Base-by-base conservation (phyloP, 2,329 filamentous ascomycete genomes). In the Cladosporium sp. region DNA sequence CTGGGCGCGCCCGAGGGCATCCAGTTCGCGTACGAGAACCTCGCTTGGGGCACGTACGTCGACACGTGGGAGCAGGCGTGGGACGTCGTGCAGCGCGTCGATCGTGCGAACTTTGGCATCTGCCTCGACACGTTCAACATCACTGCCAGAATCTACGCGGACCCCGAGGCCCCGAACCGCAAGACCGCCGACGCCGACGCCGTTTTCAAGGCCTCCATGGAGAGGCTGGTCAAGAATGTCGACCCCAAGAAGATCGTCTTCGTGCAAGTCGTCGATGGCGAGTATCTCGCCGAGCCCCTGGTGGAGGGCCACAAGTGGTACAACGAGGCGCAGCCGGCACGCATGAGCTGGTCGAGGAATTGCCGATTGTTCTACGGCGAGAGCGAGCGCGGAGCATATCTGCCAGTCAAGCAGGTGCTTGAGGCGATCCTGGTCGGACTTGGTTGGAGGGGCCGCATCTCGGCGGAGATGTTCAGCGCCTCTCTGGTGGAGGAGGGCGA, bases 101-200 rank as follows among this genome's bases (percentile, higher is more conserved):
- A 88, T 64, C 69, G 85, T 7, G 68, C 77, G 7, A 91, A 91
- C 67, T 89, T 91, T 62, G 87, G 87, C 7, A 72, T 89, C 36
- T 89, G 86, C 62, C 74, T 91, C 19, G 87, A 91, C 67, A 88
- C 83, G 0, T 91, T 89, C 71, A 88, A 91, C 66, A 85, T 91
- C 53, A 80, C 85, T 0, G 86, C 80, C 0, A 71, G 82, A 5
- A 79, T 88, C 53, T 91, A 80, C 57, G 87, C 84, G 0, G 86
- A 91, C 60, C 87, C 86, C 0, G 67, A 80, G 0, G 66, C 74
- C 0, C 56, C 70, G 0, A 71, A 71, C 0, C 80, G 84, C 3
- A 75, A 74, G 56, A 79, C 72, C 0, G 56, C 68, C 0, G 73
- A 80, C 53, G 84, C 80, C 7, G 80, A 85, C 2, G 68, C 71